These are phyloP conservation scores for Coemansia sp. DNA, from an alignment of 371 early-diverging fungal species.

Conservation along the genomic window DNA sequence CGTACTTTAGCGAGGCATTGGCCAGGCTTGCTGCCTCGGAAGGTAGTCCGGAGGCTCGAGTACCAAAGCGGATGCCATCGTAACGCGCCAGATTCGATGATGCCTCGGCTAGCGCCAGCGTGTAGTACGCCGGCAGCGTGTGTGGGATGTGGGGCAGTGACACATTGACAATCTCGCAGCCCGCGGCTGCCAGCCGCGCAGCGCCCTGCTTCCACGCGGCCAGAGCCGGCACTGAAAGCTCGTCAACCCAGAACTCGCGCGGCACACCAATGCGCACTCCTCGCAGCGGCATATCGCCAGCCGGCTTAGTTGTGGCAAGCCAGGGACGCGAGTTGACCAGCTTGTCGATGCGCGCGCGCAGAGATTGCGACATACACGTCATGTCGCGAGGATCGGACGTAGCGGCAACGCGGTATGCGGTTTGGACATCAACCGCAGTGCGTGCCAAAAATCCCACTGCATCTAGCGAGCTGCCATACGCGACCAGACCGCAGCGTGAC, in stretches of 20 bases:
- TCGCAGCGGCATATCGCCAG: conserved; percentile 33
- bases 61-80: conserved; percentile 87
- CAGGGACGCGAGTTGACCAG: conserved; percentile 11
- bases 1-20: conserved; percentile 55
- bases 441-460: conserved; percentile 80
- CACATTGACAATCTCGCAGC: conserved; percentile 71
- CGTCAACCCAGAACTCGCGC: conserved; percentile 73
- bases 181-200: conserved; percentile 56
- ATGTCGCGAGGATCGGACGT: conserved; percentile 41
- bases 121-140: conserved; percentile 85
- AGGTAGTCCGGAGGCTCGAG: conserved; percentile 3
- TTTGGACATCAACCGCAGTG: conserved; percentile 57
- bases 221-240: conserved; percentile 58
- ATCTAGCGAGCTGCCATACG: conserved; percentile 89
- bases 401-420: conserved; percentile 18
- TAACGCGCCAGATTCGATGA: conserved; percentile 86
- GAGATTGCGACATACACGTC: conserved; percentile 37
- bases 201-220: conserved; percentile 67
- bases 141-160: conserved; percentile 68
- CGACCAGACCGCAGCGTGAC: conserved; percentile 84
- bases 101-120: conserved; percentile 89
- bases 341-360: conserved; percentile 19
- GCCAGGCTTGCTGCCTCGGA: neutral
- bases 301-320: neutral
- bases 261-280: conserved; percentile 76